Base-by-base conservation (phyloP, 1,284 basidiomycete species). In the Tylopilus sp. region DNA sequence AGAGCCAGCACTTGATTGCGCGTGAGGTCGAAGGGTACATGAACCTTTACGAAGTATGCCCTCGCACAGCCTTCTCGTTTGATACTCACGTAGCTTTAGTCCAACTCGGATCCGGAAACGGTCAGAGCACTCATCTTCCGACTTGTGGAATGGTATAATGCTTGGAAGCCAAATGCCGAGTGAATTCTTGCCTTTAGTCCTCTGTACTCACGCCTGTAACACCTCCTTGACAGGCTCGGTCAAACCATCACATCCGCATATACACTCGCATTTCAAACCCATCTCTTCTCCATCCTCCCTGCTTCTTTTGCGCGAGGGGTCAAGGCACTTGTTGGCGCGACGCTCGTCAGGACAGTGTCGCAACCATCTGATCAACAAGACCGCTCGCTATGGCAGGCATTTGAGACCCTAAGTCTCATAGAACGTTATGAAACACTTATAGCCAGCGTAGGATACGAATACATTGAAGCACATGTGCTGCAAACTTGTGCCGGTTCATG, bases 381-480 rank as follows among this genome's bases (percentile, higher is more conserved):
- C 37, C 63, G 57, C 4, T 54, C 66, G 18, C 64, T 79, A 25
- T 90, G 86, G 86, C 71, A 70, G 15, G 74, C 79, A 0, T 84
- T 93, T 40, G 84, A 88, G 45, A 72, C 77, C 2, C 76, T 97
- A 0, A 89, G 89, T 2, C 72, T 96, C 12, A 74, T 92, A 26
- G 89, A 93, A 51, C 81, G 92, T 26, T 95, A 91, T 62, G 90
- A 94, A 56, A 82, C 83, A 2, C 81, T 92, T 44, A 79, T 97
- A 23, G 84, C 87, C 25, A 83, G 82, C 48, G 86, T 94, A 2
- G 88, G 89, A 28, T 92, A 92, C 58, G 86, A 90, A 56, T 82
- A 84, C 56, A 93, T 97, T 51, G 89, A 93, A 59, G 66, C 71
- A 7, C 76, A 89, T 45, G 84, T 94, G 0, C 54, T 77, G 41